A percentile compares a stretch with the other conserved stretches of the same genome.
phyloP scores from a whole-genome alignment of 192 early-diverging fungal species.

The Dissophora globulifera region DNA sequence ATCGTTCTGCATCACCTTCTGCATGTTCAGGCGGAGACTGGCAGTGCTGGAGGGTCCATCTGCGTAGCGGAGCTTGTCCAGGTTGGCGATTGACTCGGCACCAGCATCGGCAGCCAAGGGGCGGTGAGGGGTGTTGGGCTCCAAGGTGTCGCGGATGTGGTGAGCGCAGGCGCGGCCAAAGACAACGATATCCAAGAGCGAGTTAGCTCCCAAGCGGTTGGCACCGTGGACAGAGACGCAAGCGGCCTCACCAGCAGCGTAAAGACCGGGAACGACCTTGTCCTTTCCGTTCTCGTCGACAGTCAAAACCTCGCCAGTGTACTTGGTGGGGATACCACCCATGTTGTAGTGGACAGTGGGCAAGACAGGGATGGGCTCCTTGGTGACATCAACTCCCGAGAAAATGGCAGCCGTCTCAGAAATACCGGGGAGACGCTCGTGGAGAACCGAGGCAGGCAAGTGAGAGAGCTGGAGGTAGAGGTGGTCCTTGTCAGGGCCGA shows the following conservation, averaged over 20 bases:
- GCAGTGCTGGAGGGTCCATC: slow-evolving; percentile 84
- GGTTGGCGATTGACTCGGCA: slow-evolving; percentile 89
- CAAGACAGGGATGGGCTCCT: slow-evolving; percentile 98
- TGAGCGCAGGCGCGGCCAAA: slow-evolving; percentile 97
- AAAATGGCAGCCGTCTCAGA: slow-evolving; percentile 99
- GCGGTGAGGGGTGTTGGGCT: slow-evolving; percentile 87
- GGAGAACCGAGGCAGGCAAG: slow-evolving; percentile 89
- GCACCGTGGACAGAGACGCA: slow-evolving; percentile 99
- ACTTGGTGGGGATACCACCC: slow-evolving; percentile 98
- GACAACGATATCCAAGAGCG: slow-evolving; percentile 97
- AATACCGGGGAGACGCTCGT: slow-evolving; percentile 96
- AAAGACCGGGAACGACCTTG: slow-evolving; percentile 93
- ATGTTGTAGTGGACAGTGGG: slow-evolving; percentile 99
- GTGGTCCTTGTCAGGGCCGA: slow-evolving; percentile 96
- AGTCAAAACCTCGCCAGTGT: slow-evolving; percentile 95
- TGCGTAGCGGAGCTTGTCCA: slow-evolving; percentile 93
- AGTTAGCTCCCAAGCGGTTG: slow-evolving; percentile 98
- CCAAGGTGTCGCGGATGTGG: slow-evolving; percentile 91
- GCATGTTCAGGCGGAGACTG: slow-evolving; percentile 93
- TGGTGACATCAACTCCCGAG: slow-evolving; percentile 98
- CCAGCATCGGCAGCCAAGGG: slow-evolving; percentile 88
- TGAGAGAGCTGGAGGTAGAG: slow-evolving; percentile 96
- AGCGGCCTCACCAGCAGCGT: slow-evolving; percentile 98
- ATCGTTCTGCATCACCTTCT: slow-evolving; percentile 97
- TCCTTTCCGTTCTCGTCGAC: slow-evolving; percentile 86